Base-by-base conservation (phyloP, 192 early-diverging fungal genomes). In the Nowakowskiella sp. region DNA sequence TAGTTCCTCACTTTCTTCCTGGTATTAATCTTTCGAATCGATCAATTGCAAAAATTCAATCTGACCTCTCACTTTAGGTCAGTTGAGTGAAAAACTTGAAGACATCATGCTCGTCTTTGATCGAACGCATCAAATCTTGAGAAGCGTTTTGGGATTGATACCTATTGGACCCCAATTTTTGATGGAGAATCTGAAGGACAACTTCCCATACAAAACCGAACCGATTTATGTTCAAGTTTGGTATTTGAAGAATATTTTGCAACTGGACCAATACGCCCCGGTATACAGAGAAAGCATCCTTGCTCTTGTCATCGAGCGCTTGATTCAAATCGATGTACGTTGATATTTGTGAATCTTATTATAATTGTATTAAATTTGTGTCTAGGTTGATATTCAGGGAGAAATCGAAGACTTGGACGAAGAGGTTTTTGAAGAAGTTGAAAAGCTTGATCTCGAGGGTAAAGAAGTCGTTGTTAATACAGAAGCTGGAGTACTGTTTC, bases 361-460 rank as follows among this genome's bases (percentile, higher is more conserved):
- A 42, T 32, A 6, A 51, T n/a, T 54, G 6, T 28, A 7, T 51
- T 51, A 42, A 3, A 6, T 36, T 22, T 30, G 31, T 42, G 26
- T 28, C 19, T 49, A 88, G 86, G 74, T 85, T 9, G 92, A 92
- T 54, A 89, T 97, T 49, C 94, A 97, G 57, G 77, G 85, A 1
- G 91, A 90, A 46, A 51, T 94, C 27, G 91, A 94, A 26, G 92
- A 97, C 10, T 56, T 88, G 23, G 83, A 85, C 19, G 84, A 88
- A 47, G 70, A 64, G 19, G 57, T 39, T 34, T 74, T 65, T 45
- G 66, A 65, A 8, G 54, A 64, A 3, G 67, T 76, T 6, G 58
- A 69, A 24, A 54, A 51, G 23, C 57, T 66, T 28, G 57, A 81
- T n/a, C 72, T 78, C 54, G 59, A 70, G 21, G 76, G 80, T 52